Percentiles rank a stretch among this genome's conserved stretches.
These are phyloP conservation scores for Russula ochroleuca DNA, from an alignment of 768 basidiomycete genomes.

Conservation along the genomic window DNA sequence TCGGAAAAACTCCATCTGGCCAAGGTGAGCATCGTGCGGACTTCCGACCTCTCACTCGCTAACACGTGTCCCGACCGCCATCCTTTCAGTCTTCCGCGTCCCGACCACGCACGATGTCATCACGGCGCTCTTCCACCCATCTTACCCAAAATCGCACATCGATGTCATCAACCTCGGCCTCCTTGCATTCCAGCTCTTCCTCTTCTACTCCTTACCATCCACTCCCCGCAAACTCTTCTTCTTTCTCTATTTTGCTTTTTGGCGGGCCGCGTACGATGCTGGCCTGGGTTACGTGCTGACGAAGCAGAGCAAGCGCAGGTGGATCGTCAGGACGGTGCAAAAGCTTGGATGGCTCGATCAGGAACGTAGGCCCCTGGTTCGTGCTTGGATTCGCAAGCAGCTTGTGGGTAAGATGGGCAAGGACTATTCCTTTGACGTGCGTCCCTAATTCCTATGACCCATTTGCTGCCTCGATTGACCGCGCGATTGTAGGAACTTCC, in stretches of 20 bases:
- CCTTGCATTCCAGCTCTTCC: conserved; percentile 68
- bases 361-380: conserved; percentile 53
- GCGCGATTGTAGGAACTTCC: conserved; percentile 64
- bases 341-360: conserved; percentile 86
- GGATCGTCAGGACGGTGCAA: conserved; percentile 83
- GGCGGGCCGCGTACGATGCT: conserved; percentile 87
- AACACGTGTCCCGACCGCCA: conserved; percentile 21
- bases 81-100: conserved; percentile 74
- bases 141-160: conserved; percentile 81
- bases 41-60: not conserved
- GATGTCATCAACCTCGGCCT: conserved; percentile 82
- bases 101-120: conserved; percentile 90
- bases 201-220: conserved; percentile 66
- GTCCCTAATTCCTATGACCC: conserved; percentile 32
- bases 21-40: conserved; percentile 49
- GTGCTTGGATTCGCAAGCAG: conserved; percentile 83
- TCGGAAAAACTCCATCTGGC: conserved; percentile 82
- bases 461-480: conserved; percentile 6
- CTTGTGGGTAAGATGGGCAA: conserved; percentile 90
- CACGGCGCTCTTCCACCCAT: conserved; percentile 78
- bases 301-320: conserved; percentile 91
- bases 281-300: conserved; percentile 93
- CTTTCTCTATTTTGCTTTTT: conserved; percentile 86
- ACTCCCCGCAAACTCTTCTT: conserved; percentile 61
- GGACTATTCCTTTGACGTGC: conserved; percentile 87